Evolutionary conservation across 768 basidiomycete genomes (phyloP), one percentile per base, ranked within the genome.

Genomic region (Lactarius hatsudake): DNA sequence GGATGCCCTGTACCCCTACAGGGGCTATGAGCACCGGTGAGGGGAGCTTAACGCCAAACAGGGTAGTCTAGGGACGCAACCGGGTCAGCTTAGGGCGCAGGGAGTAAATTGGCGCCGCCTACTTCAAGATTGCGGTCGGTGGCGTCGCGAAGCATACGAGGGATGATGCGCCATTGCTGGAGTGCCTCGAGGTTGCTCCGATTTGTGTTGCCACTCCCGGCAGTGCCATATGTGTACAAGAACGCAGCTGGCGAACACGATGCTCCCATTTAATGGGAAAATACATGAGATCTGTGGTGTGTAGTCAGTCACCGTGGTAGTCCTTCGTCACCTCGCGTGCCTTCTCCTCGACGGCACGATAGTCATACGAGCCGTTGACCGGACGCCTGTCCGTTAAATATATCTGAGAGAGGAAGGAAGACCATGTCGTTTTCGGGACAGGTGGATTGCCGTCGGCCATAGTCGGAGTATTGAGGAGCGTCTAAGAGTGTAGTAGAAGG

Each of bases 191-290:
- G 80, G 72, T 96, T 95, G 59, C 84, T 85, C 13, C 75, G 79
- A 73, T 90, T 84, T 1, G 94, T 95, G 34, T 82, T 79, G 63
- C 81, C 80, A 3, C 84, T 83, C 1, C 93, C 94, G 12, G 93
- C 93, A 69, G 85, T 90, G 53, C 90, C 91, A 64, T 83, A 84
- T 2, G 88, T 87, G 72, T 93, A 95, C 78, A 86, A 80, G 78
- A 87, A 95, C 9, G 90, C 82, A 76, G 64, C 86, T 91, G 81
- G 15, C 1, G 23, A 8, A 2, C 48, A n/a, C 10, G 3, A 17
- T 42, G 18, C n/a, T 13, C 23, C 26, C 26, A 38, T 38, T 56
- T 45, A 18, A 38, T 45, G 36, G 6, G 45, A 57, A 18, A 13
- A 57, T 34, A 57, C 9, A 18, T 3, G 12, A 36, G 18, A 32